Conservation (phyloP, 1,139 yeast genomes). For the Yamadazyma conglobata region DNA sequence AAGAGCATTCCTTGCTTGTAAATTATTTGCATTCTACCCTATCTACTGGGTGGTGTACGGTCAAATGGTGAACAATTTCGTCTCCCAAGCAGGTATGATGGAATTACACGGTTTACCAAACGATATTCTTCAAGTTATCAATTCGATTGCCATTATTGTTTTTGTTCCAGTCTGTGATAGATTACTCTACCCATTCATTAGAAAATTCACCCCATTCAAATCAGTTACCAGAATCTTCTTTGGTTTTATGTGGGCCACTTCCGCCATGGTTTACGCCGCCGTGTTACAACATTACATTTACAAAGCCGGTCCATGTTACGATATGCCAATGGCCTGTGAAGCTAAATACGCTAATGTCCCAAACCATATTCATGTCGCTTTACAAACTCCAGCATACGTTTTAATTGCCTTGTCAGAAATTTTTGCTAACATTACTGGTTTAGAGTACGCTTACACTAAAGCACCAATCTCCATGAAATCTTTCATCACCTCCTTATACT, state of each 20-base stretch:
- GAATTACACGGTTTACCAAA: conserved; percentile 62
- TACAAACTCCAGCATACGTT: conserved; percentile 62
- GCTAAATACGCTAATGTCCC: conserved; percentile 32
- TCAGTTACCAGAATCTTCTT: conserved; percentile 70
- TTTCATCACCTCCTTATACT: conserved; percentile 59
- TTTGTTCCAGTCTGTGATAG: conserved; percentile 60
- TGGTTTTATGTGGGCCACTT: conserved; percentile 72
- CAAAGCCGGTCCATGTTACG: conserved; percentile 73
- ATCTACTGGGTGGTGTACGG: conserved; percentile 67
- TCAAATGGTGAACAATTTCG: conserved; percentile 62
- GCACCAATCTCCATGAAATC: conserved; percentile 67
- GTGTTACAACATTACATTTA: conserved; percentile 75
- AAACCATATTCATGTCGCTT: conserved; percentile 56
- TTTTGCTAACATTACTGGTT: conserved; percentile 63
- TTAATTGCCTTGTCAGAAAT: conserved; percentile 63
- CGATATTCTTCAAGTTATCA: conserved; percentile 61
- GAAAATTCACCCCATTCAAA: conserved; percentile 55
- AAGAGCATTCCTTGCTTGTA: conserved; percentile 59
- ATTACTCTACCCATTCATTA: conserved; percentile 51
- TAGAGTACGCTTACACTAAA: conserved; percentile 67
- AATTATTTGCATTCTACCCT: conserved; percentile 60
- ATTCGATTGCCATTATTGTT: conserved; percentile 58
- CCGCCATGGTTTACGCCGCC: conserved; percentile 78
- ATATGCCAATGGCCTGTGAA: conserved; percentile 43
- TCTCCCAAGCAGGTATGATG: conserved; percentile 65